A percentile compares a stretch with the other conserved stretches of the same genome.
Evolutionary conservation across 2,329 filamentous ascomycete species (phyloP).

Genomic region (Fusarium camptoceras): DNA sequence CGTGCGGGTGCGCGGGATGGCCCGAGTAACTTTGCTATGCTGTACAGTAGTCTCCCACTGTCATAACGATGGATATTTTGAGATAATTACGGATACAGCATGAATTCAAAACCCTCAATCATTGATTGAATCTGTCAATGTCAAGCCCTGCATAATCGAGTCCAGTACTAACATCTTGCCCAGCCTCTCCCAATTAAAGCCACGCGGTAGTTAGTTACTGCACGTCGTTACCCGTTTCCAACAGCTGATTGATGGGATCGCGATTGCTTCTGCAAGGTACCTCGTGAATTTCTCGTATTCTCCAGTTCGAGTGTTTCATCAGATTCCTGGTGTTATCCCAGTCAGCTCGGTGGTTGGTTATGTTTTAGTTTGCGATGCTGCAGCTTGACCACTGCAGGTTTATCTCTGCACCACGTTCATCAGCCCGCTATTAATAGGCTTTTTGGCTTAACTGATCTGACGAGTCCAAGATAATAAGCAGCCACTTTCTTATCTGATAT

Average conservation of each 20-base stretch:
- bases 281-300: constrained; percentile 26
- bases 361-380: not conserved
- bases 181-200: constrained; percentile 37
- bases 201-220: constrained; percentile 27
- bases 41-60: not conserved
- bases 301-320: constrained; percentile 4
- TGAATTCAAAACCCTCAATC: not conserved
- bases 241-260: constrained; percentile 23
- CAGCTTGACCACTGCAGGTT: not conserved
- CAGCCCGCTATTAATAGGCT: not conserved
- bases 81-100: not conserved
- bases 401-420: not conserved
- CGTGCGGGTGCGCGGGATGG: constrained; percentile 42
- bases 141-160: constrained; percentile 3
- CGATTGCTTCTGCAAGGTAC: constrained; percentile 14
- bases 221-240: constrained; percentile 25
- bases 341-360: constrained; percentile 7
- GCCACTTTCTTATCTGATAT: not conserved
- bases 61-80: not conserved
- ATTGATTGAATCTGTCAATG: not conserved
- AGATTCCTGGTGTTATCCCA: not conserved
- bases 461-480: not conserved
- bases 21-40: constrained; percentile 39
- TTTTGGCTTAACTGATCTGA: not conserved
- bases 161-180: constrained; percentile 19